Evolutionary conservation across 495 filamentous ascomycete genomes (phyloP).

Genomic region (Xylaria flabelliformis): DNA sequence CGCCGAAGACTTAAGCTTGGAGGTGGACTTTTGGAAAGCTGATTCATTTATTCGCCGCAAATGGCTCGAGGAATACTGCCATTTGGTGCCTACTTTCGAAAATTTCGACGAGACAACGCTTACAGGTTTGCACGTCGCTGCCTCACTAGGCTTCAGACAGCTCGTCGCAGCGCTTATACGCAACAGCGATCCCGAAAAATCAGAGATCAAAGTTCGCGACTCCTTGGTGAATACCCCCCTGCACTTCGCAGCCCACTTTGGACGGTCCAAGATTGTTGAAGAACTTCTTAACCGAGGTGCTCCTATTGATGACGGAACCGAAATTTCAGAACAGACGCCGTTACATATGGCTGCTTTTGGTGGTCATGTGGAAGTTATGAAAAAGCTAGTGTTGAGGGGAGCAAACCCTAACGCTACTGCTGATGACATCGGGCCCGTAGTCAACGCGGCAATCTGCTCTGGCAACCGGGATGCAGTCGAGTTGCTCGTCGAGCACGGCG

Average conservation of each 20-base stretch:
- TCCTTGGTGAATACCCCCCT: conserved; percentile 38
- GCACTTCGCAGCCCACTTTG: conserved; percentile 45
- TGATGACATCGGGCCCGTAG: conserved; percentile 40
- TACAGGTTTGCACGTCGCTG: conserved; percentile 39
- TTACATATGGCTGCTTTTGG: conserved; percentile 46
- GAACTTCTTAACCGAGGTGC: conserved; percentile 42
- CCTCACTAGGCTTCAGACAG: conserved; percentile 39
- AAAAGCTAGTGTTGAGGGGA: conserved; percentile 39
- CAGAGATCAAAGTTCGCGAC: conserved; percentile 39
- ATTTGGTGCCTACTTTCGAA: conserved; percentile 33
- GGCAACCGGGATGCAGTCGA: conserved; percentile 43
- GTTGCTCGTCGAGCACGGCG: conserved; percentile 41
- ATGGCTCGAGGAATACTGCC: conserved; percentile 46
- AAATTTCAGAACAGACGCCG: conserved; percentile 39
- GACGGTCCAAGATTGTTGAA: conserved; percentile 43
- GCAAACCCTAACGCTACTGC: conserved; percentile 42
- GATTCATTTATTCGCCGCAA: conserved; percentile 41
- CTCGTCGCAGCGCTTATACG: conserved; percentile 40
- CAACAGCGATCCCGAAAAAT: conserved; percentile 37
- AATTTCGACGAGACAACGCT: conserved; percentile 37
- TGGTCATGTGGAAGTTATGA: conserved; percentile 44
- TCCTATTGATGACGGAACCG: conserved; percentile 40
- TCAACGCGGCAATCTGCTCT: conserved; percentile 45
- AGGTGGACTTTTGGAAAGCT: conserved; percentile 44
- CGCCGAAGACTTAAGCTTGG: conserved; percentile 42